Evolutionary conservation across 1,284 basidiomycete species (phyloP).

Genomic region (Microbotryum silenes-acaulis): DNA sequence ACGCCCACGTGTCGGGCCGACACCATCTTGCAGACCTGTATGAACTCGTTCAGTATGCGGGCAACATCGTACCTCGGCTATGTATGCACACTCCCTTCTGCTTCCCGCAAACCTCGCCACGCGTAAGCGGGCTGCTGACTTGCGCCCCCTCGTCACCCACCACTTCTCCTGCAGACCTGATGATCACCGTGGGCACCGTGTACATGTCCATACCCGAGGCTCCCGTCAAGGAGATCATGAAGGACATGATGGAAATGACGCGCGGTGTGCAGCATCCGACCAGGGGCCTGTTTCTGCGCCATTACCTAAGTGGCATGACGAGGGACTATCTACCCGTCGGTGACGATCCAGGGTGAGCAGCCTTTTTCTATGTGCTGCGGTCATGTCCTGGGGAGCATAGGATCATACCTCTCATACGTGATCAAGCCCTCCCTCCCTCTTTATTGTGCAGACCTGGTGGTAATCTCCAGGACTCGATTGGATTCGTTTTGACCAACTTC

Average conservation of each 20-base stretch:
- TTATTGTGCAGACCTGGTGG: slow-evolving; percentile 57
- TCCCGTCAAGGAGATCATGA: slow-evolving; percentile 96
- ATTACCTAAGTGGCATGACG: slow-evolving; percentile 91
- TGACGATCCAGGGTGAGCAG: slow-evolving; percentile 62
- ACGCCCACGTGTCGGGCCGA: slow-evolving; percentile 76
- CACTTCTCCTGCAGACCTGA: slow-evolving; percentile 57
- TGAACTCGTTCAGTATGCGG: slow-evolving; percentile 93
- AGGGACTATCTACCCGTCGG: slow-evolving; percentile 88
- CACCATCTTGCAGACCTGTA: slow-evolving; percentile 94
- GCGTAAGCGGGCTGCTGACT: slow-evolving; percentile 40
- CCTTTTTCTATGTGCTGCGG: background rate
- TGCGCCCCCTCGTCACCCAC: background rate
- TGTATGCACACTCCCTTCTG: slow-evolving; percentile 6
- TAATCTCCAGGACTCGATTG: slow-evolving; percentile 84
- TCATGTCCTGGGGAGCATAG: background rate
- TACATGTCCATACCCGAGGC: slow-evolving; percentile 95
- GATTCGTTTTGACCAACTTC: slow-evolving; percentile 91
- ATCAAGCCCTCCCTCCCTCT: background rate
- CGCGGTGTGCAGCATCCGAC: slow-evolving; percentile 88
- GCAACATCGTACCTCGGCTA: slow-evolving; percentile 71
- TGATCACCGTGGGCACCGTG: slow-evolving; percentile 95
- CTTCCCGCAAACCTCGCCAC: no score
- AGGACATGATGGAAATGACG: slow-evolving; percentile 99
- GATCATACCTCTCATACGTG: background rate
- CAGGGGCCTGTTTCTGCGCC: slow-evolving; percentile 80